Evolutionary conservation across 805 yeast genomes (phyloP).

Genomic region (Soucietia sequanensis): DNA sequence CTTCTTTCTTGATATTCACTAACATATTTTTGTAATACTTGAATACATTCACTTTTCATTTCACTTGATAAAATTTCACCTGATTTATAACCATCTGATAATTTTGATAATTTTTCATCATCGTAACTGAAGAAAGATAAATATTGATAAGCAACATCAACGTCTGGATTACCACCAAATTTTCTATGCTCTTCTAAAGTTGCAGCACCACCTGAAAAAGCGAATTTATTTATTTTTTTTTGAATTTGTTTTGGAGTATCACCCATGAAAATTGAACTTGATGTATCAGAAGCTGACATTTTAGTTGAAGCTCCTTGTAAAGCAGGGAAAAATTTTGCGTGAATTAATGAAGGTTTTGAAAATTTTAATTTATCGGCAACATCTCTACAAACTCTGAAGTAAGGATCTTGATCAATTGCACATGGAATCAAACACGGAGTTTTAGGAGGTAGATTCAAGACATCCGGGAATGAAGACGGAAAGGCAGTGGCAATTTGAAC

Average conservation of each 20-base stretch:
- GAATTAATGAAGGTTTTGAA: conserved; percentile 87
- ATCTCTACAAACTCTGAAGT: conserved; percentile 95
- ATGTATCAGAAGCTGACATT: conserved; percentile 93
- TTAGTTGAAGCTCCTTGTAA: conserved; percentile 94
- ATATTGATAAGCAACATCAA: conserved; percentile 94
- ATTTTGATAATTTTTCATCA: conserved; percentile 67
- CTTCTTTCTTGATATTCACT: conserved; percentile 80
- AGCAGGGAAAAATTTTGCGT: conserved; percentile 97
- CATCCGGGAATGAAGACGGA: conserved; percentile 93
- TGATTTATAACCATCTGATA: conserved; percentile 62
- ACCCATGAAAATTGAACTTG: conserved; percentile 90
- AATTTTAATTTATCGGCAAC: conserved; percentile 92
- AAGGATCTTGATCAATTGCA: conserved; percentile 99
- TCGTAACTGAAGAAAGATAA: conserved; percentile 86
- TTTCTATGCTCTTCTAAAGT: conserved; percentile 87
- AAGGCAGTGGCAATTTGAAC: conserved; percentile 95
- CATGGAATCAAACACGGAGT: conserved; percentile 97
- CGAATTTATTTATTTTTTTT: conserved; percentile 93
- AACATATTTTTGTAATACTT: conserved; percentile 75
- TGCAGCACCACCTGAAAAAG: conserved; percentile 91
- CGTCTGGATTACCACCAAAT: conserved; percentile 91
- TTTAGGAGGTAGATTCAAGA: conserved; percentile 80
- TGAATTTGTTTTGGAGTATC: conserved; percentile 90
- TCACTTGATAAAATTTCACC: conserved; percentile 93
- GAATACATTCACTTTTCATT: conserved; percentile 84